These are phyloP conservation scores for Cladophialophora chaetospira DNA, from an alignment of 2,329 filamentous ascomycete genomes.

Conservation along the genomic window DNA sequence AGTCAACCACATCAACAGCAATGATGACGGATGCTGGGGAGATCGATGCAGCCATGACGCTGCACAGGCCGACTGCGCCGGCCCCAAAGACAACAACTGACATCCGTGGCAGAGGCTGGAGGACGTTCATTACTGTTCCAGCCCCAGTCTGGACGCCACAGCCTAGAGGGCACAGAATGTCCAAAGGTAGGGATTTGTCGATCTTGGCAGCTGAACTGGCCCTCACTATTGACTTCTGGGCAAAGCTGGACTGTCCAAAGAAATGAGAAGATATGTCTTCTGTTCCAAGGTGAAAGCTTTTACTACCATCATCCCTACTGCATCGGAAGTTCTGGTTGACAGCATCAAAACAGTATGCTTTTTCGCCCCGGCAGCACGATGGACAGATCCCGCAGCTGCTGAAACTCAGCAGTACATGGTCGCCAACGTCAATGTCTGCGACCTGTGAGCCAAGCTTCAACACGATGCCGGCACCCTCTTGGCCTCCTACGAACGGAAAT, in stretches of 20 bases:
- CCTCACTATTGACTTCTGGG: conserved; percentile 28
- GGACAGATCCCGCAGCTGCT: conserved; percentile 15
- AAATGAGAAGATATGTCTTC: conserved; percentile 23
- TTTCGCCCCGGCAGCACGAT: conserved; percentile 6
- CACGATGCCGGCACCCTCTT: conserved; percentile 58
- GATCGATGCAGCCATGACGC: conserved; percentile 36
- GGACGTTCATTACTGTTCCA: conserved; percentile 29
- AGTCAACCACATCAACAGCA: conserved; percentile 48
- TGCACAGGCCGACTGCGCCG: conserved; percentile 37
- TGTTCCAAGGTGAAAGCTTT: conserved; percentile 11
- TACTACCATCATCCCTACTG: conserved; percentile 10
- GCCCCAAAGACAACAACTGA: conserved; percentile 37
- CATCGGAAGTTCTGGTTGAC: conserved; percentile 11
- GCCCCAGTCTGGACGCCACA: conserved; percentile 36
- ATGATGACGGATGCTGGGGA: conserved; percentile 38
- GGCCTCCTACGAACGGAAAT: conserved; percentile 67
- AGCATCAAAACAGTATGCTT: conserved; percentile 12
- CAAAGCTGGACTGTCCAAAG: conserved; percentile 36
- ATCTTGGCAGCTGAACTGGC: conserved; percentile 28
- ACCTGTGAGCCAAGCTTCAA: conserved; percentile 54
- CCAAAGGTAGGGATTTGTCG: conserved; percentile 16
- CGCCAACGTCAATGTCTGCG: conserved; percentile 75
- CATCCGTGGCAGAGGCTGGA: conserved; percentile 12
- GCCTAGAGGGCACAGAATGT: conserved; percentile 33
- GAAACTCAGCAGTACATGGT: conserved; percentile 70